Evolutionary conservation across 305 asterid species (phyloP), one percentile per base, ranked within the genome.

Genomic region (Fraxinus nigra): DNA sequence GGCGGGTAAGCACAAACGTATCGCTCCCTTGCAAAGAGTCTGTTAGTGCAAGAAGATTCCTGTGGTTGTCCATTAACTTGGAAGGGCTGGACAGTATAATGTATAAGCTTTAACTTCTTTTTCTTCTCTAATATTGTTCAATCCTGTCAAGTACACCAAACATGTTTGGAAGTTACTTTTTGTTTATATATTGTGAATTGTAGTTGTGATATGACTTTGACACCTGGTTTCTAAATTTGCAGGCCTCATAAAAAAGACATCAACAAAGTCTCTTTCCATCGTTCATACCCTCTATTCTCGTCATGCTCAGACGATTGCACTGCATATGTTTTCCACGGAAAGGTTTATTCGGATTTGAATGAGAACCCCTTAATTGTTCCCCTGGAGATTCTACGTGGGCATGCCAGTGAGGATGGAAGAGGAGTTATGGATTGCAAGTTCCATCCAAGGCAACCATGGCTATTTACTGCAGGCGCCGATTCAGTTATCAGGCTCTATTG

Each of bases 371-470:
- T 91, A 80, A 90, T 94, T 79, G 97, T 92, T 76, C 99, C 99
- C 48, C 88, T 96, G 54, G 92, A 90, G 90, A 92, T 96, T 85
- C 98, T 96, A 35, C 91, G 97, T 43, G 99, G 99, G 75, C 99
- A 96, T 88, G 86, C 89, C 73, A 84, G 79, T 85, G 80, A 85
- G 18, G 89, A 91, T 78, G 98, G 98, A 91, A 87, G 97, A 90
- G 99, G 99, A 81, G 93, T 95, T 72, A 63, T 95, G 91, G 98
- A 94, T 86, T 94, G 98, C 76, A 93, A 92, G 84, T 95, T 95
- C 91, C 99, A 95, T 79, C 99, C 99, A 1, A 92, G 92, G 89
- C 97, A 95, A 86, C 98, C 99, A 4, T 94, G 98, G 98, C 80
- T 95, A 87, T 95, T 95, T 84, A 95, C 98, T 67, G 96, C 98